Conservation (phyloP, 2,329 filamentous ascomycete species). For the Emergomyces pasteurianus region DNA sequence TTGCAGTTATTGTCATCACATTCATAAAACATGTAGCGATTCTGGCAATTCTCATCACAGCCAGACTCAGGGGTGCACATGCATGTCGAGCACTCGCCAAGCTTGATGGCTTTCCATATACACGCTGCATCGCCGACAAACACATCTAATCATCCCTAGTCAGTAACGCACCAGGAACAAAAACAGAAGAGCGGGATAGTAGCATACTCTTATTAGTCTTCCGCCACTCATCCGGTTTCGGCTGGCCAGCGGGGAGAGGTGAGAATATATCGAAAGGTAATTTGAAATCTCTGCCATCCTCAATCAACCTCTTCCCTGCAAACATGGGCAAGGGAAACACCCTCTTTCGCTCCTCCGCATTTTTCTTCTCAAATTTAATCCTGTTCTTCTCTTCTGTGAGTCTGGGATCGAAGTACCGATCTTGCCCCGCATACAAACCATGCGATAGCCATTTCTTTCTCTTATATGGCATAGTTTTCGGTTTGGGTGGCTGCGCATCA, state of each 20-base stretch:
- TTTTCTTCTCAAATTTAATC: constrained; percentile 21
- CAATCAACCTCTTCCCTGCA: constrained; percentile 56
- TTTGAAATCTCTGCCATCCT: constrained; percentile 69
- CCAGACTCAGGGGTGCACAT: constrained; percentile 66
- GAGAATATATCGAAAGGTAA: constrained; percentile 84
- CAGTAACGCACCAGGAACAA: neutral
- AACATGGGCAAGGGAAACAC: constrained; percentile 66
- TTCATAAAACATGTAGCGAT: constrained; percentile 94
- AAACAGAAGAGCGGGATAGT: neutral
- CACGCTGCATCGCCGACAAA: constrained; percentile 75
- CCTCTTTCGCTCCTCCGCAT: constrained; percentile 13
- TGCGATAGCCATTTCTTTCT: constrained; percentile 68
- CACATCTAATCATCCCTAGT: constrained; percentile 49
- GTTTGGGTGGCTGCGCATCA: constrained; percentile 11
- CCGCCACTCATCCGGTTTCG: constrained; percentile 86
- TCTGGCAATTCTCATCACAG: constrained; percentile 83
- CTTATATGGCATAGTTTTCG: constrained; percentile 21
- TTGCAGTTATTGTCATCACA: constrained; percentile 86
- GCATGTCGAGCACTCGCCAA: constrained; percentile 64
- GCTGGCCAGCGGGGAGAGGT: constrained; percentile 70
- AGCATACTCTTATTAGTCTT: constrained; percentile 74
- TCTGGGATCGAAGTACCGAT: constrained; percentile 36
- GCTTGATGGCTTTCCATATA: constrained; percentile 68
- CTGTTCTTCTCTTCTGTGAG: constrained; percentile 37
- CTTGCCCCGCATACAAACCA: constrained; percentile 79